Conservation (phyloP, 495 filamentous ascomycete genomes). For the Neurospora tetraspora region DNA sequence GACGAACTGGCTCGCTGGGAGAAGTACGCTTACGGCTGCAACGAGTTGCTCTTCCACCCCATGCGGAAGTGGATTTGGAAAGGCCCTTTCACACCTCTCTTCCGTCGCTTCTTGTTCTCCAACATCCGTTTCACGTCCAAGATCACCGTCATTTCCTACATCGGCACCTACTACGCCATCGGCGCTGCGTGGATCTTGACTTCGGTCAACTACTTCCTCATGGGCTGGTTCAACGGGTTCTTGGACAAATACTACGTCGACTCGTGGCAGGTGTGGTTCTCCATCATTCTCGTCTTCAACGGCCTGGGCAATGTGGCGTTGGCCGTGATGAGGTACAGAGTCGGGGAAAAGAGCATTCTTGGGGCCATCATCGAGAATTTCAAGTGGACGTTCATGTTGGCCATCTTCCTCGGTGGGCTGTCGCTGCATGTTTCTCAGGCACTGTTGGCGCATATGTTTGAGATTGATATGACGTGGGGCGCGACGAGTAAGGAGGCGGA, state of each 20-base stretch:
- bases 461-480: conserved; percentile 65
- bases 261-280: conserved; percentile 69
- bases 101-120: conserved; percentile 58
- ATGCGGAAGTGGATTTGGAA: conserved; percentile 51
- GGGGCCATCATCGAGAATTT: conserved; percentile 56
- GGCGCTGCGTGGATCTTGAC: conserved; percentile 73
- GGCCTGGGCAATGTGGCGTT: conserved; percentile 55
- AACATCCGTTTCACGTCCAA: conserved; percentile 71
- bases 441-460: conserved; percentile 59
- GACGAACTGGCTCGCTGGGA: conserved; percentile 78
- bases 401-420: conserved; percentile 61
- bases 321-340: conserved; percentile 58
- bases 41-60: conserved; percentile 72
- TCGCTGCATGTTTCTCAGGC: conserved; percentile 61
- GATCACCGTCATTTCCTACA: conserved; percentile 71
- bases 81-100: conserved; percentile 66
- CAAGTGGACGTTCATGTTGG: conserved; percentile 61
- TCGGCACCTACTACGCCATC: conserved; percentile 82
- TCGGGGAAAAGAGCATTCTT: conserved; percentile 45
- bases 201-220: conserved; percentile 64
- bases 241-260: conserved; percentile 69
- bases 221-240: conserved; percentile 65
- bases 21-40: conserved; percentile 83
- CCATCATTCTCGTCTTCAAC: conserved; percentile 63
- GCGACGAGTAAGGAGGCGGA: conserved; percentile 63